Evolutionary conservation across 2,329 filamentous ascomycete genomes (phyloP).

Genomic region (Cadophora malorum): DNA sequence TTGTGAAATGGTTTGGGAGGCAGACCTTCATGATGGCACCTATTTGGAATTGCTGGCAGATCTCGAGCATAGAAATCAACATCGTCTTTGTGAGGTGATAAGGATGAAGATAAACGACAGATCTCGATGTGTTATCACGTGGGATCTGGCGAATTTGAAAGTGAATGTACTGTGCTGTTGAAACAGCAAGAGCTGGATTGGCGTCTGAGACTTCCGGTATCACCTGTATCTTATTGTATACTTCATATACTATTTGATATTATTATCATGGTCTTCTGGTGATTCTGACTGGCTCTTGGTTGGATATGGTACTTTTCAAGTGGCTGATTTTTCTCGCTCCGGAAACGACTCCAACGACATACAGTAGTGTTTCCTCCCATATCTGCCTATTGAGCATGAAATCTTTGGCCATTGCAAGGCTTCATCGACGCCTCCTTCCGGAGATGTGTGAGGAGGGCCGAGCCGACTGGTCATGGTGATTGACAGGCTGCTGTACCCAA

Average conservation of each 20-base stretch:
- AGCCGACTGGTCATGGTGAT: neutral
- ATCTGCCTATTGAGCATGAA: slow-evolving; percentile 7
- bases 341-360: slow-evolving; percentile 8
- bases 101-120: slow-evolving; percentile 2
- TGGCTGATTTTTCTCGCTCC: slow-evolving; percentile 8
- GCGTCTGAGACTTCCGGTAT: slow-evolving; percentile 5
- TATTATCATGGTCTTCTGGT: slow-evolving; percentile 3
- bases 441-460: neutral
- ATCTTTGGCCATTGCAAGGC: neutral
- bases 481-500: neutral
- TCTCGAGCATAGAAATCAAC: neutral
- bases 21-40: neutral
- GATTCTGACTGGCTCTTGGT: neutral
- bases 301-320: slow-evolving; percentile 6
- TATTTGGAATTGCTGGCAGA: neutral
- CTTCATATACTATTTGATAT: slow-evolving; percentile 10
- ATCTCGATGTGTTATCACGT: slow-evolving; percentile 3
- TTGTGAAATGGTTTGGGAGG: slow-evolving; percentile 2
- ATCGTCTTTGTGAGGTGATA: slow-evolving; percentile 9
- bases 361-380: neutral
- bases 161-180: slow-evolving; percentile 13
- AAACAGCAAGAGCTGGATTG: slow-evolving; percentile 9
- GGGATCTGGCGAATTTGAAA: slow-evolving; percentile 4
- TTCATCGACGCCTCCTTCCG: neutral
- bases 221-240: slow-evolving; percentile 11